A percentile compares a stretch with the other conserved stretches of the same genome.
These are phyloP conservation scores for Leptographium galeiforme DNA, from an alignment of 2,329 filamentous ascomycete species.

Conservation along the genomic window DNA sequence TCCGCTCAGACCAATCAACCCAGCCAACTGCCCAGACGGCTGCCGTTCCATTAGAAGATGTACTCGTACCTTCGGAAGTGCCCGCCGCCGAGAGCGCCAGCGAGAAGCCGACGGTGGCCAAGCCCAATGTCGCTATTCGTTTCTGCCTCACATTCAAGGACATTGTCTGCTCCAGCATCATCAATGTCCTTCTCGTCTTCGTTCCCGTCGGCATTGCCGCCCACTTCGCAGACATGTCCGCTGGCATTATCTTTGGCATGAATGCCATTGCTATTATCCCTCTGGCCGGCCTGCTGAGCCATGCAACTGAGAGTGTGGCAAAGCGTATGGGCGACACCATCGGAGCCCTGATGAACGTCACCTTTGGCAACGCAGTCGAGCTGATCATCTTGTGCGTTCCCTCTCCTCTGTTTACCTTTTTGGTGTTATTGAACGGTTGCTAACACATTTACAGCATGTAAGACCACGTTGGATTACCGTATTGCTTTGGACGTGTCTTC, in stretches of 20 bases:
- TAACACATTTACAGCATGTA: slow-evolving; percentile 27
- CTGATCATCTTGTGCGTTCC: slow-evolving; percentile 60
- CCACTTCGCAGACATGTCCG: slow-evolving; percentile 24
- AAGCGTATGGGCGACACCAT: slow-evolving; percentile 69
- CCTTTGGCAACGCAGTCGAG: slow-evolving; percentile 85
- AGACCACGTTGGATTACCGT: not conserved
- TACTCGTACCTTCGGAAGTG: not conserved
- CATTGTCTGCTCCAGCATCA: slow-evolving; percentile 46
- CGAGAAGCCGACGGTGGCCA: slow-evolving; percentile 6
- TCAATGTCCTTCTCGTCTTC: slow-evolving; percentile 56
- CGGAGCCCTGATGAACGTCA: slow-evolving; percentile 79
- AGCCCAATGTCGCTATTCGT: slow-evolving; percentile 11
- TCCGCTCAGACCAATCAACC: not conserved
- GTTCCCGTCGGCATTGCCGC: slow-evolving; percentile 55
- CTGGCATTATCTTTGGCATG: slow-evolving; percentile 41
- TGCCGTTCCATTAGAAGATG: not conserved
- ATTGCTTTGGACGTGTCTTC: not conserved
- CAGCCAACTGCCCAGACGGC: not conserved
- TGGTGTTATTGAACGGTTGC: not conserved
- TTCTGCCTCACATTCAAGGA: slow-evolving; percentile 34
- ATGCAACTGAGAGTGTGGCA: slow-evolving; percentile 80
- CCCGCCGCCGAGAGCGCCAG: not conserved
- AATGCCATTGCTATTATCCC: slow-evolving; percentile 68
- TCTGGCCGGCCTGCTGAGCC: slow-evolving; percentile 68
- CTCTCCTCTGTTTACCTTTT: slow-evolving; percentile 27